Evolutionary conservation across 257 asterid genomes (phyloP).

Genomic region (Ehretia macrophylla): DNA sequence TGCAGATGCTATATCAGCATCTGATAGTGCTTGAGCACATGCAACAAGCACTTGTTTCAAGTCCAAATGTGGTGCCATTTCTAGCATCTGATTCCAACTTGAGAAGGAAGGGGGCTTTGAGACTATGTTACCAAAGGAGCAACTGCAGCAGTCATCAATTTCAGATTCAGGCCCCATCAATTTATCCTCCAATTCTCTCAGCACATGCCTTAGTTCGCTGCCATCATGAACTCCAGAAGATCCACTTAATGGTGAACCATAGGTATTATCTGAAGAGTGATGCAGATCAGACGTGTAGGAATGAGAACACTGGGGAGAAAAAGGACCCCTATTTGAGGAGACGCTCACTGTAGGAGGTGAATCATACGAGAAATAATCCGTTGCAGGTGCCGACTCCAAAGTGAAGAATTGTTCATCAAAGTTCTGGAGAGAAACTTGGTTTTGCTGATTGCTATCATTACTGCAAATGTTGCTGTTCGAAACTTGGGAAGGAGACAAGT

Average conservation of each 20-base stretch:
- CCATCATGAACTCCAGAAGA: constrained; percentile 67
- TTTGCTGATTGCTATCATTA: no score
- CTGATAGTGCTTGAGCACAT: constrained; percentile 73
- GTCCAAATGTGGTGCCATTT: constrained; percentile 71
- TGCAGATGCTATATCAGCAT: constrained; percentile 55
- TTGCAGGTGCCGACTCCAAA: constrained; percentile 69
- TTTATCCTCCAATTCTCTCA: constrained; percentile 56
- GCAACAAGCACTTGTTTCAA: constrained; percentile 54
- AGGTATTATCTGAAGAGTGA: no score
- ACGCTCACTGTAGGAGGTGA: constrained; percentile 63
- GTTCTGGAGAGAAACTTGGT: constrained; percentile 50
- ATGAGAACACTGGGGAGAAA: constrained; percentile 83
- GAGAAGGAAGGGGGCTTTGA: constrained; percentile 39
- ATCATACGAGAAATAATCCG: constrained; percentile 31
- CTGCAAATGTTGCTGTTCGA: constrained; percentile 44
- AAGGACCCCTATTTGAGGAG: constrained; percentile 61
- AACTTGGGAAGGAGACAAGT: constrained; percentile 39
- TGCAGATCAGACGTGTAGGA: constrained; percentile 61
- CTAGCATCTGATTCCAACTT: constrained; percentile 52
- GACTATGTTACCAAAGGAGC: no score
- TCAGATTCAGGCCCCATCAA: constrained; percentile 74
- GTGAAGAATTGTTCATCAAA: constrained; percentile 60
- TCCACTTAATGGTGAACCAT: constrained; percentile 89
- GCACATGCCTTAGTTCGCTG: constrained; percentile 50
- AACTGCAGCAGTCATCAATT: constrained; percentile 49